These are phyloP conservation scores for Colletotrichum abscissum DNA, from an alignment of 2,329 filamentous ascomycete genomes.

Conservation along the genomic window DNA sequence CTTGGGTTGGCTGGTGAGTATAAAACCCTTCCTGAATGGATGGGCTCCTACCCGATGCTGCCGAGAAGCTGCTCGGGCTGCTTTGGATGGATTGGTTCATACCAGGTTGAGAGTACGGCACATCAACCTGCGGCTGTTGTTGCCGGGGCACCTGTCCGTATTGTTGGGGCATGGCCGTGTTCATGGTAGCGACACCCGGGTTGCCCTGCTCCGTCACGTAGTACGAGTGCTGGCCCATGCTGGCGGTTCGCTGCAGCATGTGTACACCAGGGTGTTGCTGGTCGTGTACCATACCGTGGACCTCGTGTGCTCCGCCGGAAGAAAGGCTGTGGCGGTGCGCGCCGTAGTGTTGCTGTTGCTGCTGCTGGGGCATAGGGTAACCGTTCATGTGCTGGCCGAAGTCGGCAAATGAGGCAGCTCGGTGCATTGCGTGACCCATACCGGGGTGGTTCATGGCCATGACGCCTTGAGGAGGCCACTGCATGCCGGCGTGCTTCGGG, in stretches of 20 bases:
- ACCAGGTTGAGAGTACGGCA: conserved; percentile 61
- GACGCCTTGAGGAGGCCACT: conserved; percentile 60
- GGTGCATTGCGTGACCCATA: conserved; percentile 55
- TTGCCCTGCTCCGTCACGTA: conserved; percentile 73
- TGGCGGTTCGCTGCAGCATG: conserved; percentile 61
- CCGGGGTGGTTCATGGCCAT: conserved; percentile 52
- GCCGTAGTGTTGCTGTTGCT: conserved; percentile 45
- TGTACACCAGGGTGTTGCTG: conserved; percentile 53
- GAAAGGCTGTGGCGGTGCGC: conserved; percentile 59
- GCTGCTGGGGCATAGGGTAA: conserved; percentile 55
- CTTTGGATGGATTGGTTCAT: conserved; percentile 65
- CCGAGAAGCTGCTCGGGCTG: conserved; percentile 69
- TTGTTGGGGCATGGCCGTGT: conserved; percentile 60
- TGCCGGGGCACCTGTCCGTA: conserved; percentile 63
- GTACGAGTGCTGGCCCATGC: conserved; percentile 58
- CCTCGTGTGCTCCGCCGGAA: conserved; percentile 55
- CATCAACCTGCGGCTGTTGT: conserved; percentile 52
- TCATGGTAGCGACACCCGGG: conserved; percentile 71
- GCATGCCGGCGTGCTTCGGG: conserved; percentile 63
- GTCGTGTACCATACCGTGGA: conserved; percentile 56
- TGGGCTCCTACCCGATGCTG: conserved; percentile 64
- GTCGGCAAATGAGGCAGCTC: conserved; percentile 65
- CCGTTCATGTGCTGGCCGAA: conserved; percentile 62
- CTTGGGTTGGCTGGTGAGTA: conserved; percentile 63
- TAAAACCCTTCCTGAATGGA: conserved; percentile 67